These are phyloP conservation scores for Fusarium lateritium DNA, from an alignment of 2,329 filamentous ascomycete species.

Conservation along the genomic window DNA sequence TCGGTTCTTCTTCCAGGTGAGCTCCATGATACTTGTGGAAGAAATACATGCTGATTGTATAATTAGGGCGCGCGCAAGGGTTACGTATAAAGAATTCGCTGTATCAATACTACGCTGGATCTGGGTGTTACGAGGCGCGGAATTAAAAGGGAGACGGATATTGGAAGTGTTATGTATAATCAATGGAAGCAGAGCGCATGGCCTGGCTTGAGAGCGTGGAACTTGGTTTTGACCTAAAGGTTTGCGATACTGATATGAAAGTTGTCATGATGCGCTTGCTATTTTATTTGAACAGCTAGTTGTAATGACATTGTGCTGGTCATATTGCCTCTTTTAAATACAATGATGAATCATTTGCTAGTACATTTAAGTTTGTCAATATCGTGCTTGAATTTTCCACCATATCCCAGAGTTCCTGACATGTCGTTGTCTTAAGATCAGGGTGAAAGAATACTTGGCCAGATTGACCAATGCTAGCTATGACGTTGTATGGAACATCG, in stretches of 20 bases:
- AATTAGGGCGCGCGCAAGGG: conserved; percentile 75
- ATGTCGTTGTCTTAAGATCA: neutral
- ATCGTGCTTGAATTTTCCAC: neutral
- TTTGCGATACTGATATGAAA: conserved; percentile 40
- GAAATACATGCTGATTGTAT: conserved; percentile 22
- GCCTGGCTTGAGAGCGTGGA: conserved; percentile 29
- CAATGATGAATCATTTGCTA: neutral
- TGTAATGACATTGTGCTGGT: conserved; percentile 19
- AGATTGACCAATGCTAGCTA: conserved; percentile 12
- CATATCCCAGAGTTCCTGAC: neutral
- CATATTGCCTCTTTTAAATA: neutral
- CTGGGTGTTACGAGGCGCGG: conserved; percentile 52
- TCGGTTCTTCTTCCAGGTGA: conserved; percentile 96
- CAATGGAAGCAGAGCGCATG: conserved; percentile 44
- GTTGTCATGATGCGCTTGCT: conserved; percentile 44
- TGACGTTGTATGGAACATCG: neutral
- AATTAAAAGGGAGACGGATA: conserved; percentile 50
- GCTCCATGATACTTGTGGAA: neutral
- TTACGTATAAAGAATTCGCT: conserved; percentile 69
- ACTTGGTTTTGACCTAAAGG: conserved; percentile 26
- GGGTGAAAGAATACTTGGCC: conserved; percentile 1
- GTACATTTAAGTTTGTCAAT: no score
- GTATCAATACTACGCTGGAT: conserved; percentile 40
- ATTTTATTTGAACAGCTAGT: conserved; percentile 26
- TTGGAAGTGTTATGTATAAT: conserved; percentile 52